These are phyloP conservation scores for Rhipidocladum racemiflorum DNA, from an alignment of 176 grass and related monocot species.

Conservation along the genomic window DNA sequence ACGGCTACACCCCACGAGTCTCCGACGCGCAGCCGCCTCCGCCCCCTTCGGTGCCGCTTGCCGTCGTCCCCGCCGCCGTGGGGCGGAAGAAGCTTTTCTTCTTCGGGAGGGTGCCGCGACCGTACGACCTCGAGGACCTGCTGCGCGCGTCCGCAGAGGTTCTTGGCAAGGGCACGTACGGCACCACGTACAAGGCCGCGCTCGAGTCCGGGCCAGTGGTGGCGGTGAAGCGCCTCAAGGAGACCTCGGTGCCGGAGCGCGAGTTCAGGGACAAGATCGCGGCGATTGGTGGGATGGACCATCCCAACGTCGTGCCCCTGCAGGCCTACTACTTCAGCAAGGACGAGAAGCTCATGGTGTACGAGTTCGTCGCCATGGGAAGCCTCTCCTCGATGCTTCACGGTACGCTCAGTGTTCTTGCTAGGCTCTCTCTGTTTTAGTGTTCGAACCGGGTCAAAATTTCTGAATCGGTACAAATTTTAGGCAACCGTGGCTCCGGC, in stretches of 20 bases:
- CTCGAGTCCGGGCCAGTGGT: constrained; percentile 52
- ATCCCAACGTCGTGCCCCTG: constrained; percentile 66
- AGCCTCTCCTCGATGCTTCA: constrained; percentile 80
- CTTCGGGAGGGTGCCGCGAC: constrained; percentile 59
- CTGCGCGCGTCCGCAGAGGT: constrained; percentile 83
- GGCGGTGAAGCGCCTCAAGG: constrained; percentile 71
- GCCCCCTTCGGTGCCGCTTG: neutral
- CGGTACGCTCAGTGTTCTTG: constrained; percentile 30
- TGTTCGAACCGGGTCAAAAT: neutral
- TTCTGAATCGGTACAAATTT: neutral
- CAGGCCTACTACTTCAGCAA: constrained; percentile 76
- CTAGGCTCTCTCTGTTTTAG: neutral
- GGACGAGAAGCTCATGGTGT: constrained; percentile 84
- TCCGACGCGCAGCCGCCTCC: constrained; percentile 20
- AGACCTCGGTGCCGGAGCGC: constrained; percentile 55
- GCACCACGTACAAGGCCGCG: constrained; percentile 83
- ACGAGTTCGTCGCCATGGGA: constrained; percentile 63
- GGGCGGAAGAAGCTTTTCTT: constrained; percentile 62
- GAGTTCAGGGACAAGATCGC: constrained; percentile 72
- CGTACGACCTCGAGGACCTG: constrained; percentile 79
- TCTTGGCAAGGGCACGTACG: constrained; percentile 75
- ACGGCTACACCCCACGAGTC: constrained; percentile 21
- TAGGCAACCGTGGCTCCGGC: constrained; percentile 61
- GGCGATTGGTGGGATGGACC: constrained; percentile 58
- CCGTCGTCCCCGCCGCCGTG: neutral